These are phyloP conservation scores for Tricholomella constricta DNA, from an alignment of 768 basidiomycete genomes.

Conservation along the genomic window DNA sequence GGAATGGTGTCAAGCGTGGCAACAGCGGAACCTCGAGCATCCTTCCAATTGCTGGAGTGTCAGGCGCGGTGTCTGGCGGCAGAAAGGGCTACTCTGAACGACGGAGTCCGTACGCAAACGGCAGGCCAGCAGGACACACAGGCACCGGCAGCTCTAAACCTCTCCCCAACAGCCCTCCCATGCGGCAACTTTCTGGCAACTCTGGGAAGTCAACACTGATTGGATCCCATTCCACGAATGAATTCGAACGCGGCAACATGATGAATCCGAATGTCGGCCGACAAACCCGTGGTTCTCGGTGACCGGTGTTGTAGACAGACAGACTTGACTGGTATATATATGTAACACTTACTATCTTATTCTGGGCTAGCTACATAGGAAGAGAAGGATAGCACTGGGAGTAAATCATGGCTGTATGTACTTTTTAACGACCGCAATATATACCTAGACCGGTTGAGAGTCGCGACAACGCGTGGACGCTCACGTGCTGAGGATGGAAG, in stretches of 20 bases:
- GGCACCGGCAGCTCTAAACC: slow-evolving; percentile 18
- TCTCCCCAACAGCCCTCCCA: slow-evolving; percentile 24
- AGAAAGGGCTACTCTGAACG: slow-evolving; percentile 14
- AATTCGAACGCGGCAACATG: slow-evolving; percentile 45
- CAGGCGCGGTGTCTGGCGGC: slow-evolving; percentile 2
- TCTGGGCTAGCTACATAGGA: background rate
- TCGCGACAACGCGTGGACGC: background rate
- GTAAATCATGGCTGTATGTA: slow-evolving; percentile 1
- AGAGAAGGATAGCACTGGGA: background rate
- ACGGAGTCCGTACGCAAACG: slow-evolving; percentile 18
- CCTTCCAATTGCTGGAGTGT: slow-evolving; percentile 32
- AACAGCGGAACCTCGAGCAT: slow-evolving; percentile 40
- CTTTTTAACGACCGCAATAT: background rate
- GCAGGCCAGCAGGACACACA: slow-evolving; percentile 13
- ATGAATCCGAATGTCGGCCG: slow-evolving; percentile 38
- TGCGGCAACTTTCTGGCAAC: slow-evolving; percentile 31
- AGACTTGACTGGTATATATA: background rate
- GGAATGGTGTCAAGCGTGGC: slow-evolving; percentile 37
- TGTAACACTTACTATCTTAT: slow-evolving; percentile 5
- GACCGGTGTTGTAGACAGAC: slow-evolving; percentile 24
- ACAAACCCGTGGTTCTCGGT: slow-evolving; percentile 21
- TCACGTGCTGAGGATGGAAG: background rate
- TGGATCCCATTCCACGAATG: slow-evolving; percentile 32
- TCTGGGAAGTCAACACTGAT: slow-evolving; percentile 35
- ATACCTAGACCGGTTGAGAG: background rate